phyloP scores from a whole-genome alignment of 192 early-diverging fungal genomes.

The Entomortierella parvispora region DNA sequence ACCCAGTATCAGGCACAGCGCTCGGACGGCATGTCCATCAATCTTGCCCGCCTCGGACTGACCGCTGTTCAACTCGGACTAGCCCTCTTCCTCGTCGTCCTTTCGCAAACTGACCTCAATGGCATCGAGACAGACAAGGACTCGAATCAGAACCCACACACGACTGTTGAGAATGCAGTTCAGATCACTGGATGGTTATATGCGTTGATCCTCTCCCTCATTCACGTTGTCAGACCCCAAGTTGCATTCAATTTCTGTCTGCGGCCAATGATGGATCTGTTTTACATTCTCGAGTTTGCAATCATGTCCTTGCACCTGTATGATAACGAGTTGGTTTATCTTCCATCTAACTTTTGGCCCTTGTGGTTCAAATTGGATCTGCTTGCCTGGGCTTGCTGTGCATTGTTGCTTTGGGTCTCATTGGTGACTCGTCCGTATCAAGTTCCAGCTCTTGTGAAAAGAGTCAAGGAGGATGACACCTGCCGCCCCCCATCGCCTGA shows the following conservation, averaged over 20 bases:
- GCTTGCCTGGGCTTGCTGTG: constrained; percentile 7
- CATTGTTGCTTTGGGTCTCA: constrained; percentile 8
- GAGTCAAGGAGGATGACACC: constrained; percentile 10
- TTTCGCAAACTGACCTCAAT: not conserved
- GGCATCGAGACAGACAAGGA: not conserved
- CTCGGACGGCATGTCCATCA: constrained; percentile 12
- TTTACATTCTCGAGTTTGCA: constrained; percentile 14
- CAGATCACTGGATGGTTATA: constrained; percentile 21
- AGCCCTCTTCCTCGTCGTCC: constrained; percentile 5
- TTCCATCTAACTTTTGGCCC: constrained; percentile 19
- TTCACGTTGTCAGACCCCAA: constrained; percentile 13
- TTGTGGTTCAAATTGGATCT: constrained; percentile 26
- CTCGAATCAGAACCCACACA: not conserved
- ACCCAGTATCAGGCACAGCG: too few species aligned
- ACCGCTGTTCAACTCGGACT: constrained; percentile 26
- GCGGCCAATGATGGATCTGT: constrained; percentile 27
- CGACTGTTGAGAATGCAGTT: not conserved
- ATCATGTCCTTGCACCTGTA: constrained; percentile 15
- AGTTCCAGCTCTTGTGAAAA: not conserved
- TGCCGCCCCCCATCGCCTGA: constrained; percentile 6
- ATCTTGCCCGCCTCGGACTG: constrained; percentile 22
- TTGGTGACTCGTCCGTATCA: constrained; percentile 20
- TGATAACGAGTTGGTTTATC: not conserved
- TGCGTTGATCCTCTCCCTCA: constrained; percentile 28
- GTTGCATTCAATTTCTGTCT: constrained; percentile 21